These are phyloP conservation scores for Ceratocystis smalleyi DNA, from an alignment of 2,329 filamentous ascomycete genomes.

Conservation along the genomic window DNA sequence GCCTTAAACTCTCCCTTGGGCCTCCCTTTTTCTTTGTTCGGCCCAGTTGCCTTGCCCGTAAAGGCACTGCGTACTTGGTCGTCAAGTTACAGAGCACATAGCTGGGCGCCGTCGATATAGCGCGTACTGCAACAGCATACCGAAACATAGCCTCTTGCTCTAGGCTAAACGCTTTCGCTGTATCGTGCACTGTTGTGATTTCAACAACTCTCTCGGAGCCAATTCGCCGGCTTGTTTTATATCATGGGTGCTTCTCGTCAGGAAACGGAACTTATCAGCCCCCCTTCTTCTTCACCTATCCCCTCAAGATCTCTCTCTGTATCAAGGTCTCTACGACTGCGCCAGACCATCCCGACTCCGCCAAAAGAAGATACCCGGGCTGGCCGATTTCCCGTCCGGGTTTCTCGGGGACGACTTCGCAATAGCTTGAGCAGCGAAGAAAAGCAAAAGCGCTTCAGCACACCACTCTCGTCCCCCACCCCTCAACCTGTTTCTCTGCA, in stretches of 20 bases:
- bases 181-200: not conserved
- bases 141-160: not conserved
- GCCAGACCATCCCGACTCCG: not conserved
- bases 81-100: not conserved
- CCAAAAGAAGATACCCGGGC: conserved; percentile 10
- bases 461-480: not conserved
- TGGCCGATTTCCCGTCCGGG: conserved; percentile 14
- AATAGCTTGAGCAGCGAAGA: conserved; percentile 1
- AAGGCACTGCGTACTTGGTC: not conserved
- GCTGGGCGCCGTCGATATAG: not conserved
- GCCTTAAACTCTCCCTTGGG: too few relatives aligned
- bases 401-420: conserved; percentile 9
- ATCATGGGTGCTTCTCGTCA: conserved; percentile 7
- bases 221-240: not conserved
- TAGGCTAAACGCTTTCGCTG: not conserved
- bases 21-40: not conserved
- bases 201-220: not conserved
- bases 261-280: conserved; percentile 1
- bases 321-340: not conserved
- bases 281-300: conserved; percentile 3
- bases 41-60: not conserved
- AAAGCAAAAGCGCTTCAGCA: conserved; percentile 10
- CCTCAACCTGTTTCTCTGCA: not conserved
- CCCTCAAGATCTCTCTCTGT: not conserved
- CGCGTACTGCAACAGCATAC: not conserved